phyloP scores from a whole-genome alignment of 495 filamentous ascomycete genomes.

The Neurospora cerealis region DNA sequence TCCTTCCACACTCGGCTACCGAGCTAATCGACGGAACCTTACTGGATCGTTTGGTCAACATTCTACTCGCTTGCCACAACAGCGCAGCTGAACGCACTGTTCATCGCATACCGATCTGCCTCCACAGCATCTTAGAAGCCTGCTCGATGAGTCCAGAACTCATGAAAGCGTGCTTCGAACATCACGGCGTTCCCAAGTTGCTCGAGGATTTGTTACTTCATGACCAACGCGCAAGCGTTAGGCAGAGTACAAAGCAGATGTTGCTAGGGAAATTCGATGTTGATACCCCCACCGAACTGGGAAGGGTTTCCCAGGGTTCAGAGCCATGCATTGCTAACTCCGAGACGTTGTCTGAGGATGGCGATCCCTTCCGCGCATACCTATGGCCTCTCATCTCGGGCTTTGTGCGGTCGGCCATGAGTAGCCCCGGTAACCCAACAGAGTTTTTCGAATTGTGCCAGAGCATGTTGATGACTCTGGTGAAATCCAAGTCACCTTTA shows the following conservation, averaged over 20 bases:
- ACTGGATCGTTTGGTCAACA: constrained; percentile 27
- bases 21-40: constrained; percentile 22
- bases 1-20: constrained; percentile 11
- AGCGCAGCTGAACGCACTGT: neutral
- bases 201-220: constrained; percentile 31
- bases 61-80: constrained; percentile 13
- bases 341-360: neutral
- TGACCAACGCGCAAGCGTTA: constrained; percentile 29
- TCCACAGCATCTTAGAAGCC: constrained; percentile 55
- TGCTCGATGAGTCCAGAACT: constrained; percentile 49
- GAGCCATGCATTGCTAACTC: neutral
- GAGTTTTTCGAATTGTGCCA: constrained; percentile 37
- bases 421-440: constrained; percentile 25
- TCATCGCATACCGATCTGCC: constrained; percentile 33
- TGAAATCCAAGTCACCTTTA: constrained; percentile 36
- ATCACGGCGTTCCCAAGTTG: constrained; percentile 19
- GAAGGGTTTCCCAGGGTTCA: neutral
- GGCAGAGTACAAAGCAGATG: constrained; percentile 29
- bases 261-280: constrained; percentile 20
- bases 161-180: constrained; percentile 46
- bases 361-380: constrained; percentile 22
- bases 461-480: constrained; percentile 44
- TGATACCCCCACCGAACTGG: neutral
- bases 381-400: constrained; percentile 40
- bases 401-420: constrained; percentile 30